Evolutionary conservation across 73 alveolate genomes (phyloP).

Genomic region (Uronychia binucleata): DNA sequence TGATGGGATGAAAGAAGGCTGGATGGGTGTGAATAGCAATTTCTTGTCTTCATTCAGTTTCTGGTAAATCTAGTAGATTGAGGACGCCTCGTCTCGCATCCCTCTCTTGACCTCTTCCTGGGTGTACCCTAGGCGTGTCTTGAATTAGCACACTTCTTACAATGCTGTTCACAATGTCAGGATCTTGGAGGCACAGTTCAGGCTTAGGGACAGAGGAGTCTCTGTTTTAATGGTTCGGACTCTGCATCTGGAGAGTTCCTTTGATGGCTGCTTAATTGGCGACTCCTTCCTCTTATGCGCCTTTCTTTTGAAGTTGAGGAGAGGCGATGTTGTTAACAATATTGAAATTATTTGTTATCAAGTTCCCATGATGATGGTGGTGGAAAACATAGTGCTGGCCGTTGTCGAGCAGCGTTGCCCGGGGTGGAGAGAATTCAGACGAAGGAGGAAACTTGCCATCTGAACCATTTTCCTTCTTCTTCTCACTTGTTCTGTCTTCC

Average conservation of each 20-base stretch:
- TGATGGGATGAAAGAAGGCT: not conserved
- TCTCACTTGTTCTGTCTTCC: not conserved
- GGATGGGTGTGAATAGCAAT: not conserved
- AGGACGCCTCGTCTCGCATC: not conserved
- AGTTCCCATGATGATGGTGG: conserved; percentile 1
- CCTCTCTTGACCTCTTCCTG: not conserved
- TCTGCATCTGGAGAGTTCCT: not conserved
- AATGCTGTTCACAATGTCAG: not conserved
- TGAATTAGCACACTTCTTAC: not conserved
- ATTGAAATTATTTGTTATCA: not conserved
- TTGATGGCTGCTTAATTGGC: not conserved
- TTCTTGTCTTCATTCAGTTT: not conserved
- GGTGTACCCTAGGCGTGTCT: not conserved
- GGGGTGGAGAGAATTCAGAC: not conserved
- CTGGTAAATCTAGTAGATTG: not conserved
- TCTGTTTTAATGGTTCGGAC: not conserved
- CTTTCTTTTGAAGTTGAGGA: not conserved
- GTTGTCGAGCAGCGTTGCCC: not conserved
- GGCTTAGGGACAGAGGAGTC: not conserved
- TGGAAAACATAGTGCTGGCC: not conserved
- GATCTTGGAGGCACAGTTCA: not conserved
- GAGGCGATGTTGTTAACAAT: not conserved
- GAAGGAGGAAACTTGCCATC: not conserved
- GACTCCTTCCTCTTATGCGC: not conserved
- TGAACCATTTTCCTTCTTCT: not conserved